These are phyloP conservation scores for Tetrahymena malaccensis DNA, from an alignment of 73 alveolate genomes.

Conservation along the genomic window DNA sequence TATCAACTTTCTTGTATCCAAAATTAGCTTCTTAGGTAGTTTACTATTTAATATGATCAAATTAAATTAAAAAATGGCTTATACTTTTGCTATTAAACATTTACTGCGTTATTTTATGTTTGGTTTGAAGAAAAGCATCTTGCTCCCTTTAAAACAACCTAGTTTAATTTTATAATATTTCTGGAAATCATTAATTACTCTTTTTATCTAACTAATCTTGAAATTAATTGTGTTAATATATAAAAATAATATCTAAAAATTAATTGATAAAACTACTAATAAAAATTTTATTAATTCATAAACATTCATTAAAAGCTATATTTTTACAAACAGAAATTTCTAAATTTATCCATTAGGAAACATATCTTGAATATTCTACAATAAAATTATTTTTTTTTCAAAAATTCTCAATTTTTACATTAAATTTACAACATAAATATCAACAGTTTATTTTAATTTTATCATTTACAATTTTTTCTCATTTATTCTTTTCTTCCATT, in stretches of 20 bases:
- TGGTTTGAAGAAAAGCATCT: background rate
- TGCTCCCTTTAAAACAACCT: background rate
- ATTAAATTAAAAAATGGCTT: background rate
- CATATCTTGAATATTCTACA: background rate
- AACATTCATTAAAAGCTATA: background rate
- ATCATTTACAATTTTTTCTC: background rate
- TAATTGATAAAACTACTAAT: background rate
- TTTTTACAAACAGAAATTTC: background rate
- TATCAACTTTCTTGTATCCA: background rate
- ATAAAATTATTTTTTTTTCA: too few relatives aligned
- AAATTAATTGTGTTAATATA: background rate
- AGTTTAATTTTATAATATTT: background rate
- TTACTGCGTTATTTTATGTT: background rate
- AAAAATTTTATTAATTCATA: background rate
- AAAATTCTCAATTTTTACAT: too few relatives aligned
- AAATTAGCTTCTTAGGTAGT: background rate
- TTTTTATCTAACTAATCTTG: background rate
- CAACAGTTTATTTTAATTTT: background rate
- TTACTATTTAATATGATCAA: background rate
- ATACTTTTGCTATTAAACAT: background rate
- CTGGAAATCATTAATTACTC: background rate
- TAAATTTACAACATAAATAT: background rate
- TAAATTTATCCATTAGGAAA: background rate
- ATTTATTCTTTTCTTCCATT: background rate
- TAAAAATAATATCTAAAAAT: background rate